Evolutionary conservation across 805 yeast genomes (phyloP), one percentile per base, ranked within the genome.

Genomic region (Candida silvatica): DNA sequence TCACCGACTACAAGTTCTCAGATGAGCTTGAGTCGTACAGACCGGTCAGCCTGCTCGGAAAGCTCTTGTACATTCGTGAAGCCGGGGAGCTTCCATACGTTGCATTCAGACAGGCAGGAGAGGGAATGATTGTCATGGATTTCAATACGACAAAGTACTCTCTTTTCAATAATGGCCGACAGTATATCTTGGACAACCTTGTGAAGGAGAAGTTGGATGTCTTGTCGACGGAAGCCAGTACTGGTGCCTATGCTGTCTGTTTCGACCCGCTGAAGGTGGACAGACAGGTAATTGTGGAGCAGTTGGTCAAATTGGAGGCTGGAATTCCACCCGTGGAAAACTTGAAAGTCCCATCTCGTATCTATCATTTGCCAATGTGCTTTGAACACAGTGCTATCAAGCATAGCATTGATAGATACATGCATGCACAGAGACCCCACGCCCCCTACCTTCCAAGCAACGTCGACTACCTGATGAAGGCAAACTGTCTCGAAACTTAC

Each of bases 131-230:
- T 9, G 29, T 54, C 7, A 40, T 54, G 36, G 62, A 58, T 39
- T 58, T 54, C 39, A 59, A 59, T 15, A 41, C 42, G 14, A 47
- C 44, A 6, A 32, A 50, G 2, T 58, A 54, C 39, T 45, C 49
- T 6, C 39, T 58, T n/a, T 43, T 54, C 32, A 55, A 51, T 28
- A 52, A 49, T 37, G 62, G 61, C 12, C 47, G 63, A 31, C 60
- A 56, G 38, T 51, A 47, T 34, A 46, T 44, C 6, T 35, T 58
- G 7, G 47, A 47, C 16, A 15, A 32, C 12, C 38, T 41, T 23
- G 31, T 46, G 7, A 20, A 32, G 12, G 33, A 40, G n/a, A 5
- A 29, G n/a, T 5, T 39, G 29, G 11, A 39, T 39, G 40, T 37
- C 19, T 32, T 39, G n/a, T 20, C 45, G 4, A 32, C 37, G 20